Evolutionary conservation across 768 basidiomycete species (phyloP), one percentile per base, ranked within the genome.

Genomic region (Termitomyces sp.): DNA sequence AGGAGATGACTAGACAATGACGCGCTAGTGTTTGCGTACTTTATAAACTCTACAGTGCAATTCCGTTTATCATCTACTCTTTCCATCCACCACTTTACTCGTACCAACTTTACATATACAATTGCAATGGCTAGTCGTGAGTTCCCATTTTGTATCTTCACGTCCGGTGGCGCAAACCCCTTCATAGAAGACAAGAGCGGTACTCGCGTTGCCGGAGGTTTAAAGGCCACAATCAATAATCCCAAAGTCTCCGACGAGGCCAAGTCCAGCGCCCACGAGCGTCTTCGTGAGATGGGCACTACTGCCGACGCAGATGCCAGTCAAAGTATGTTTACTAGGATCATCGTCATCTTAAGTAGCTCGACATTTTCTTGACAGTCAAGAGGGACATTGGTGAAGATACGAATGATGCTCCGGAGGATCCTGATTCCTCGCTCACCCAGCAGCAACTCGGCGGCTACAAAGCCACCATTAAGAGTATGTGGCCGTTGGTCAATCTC

Each of bases 181-280:
- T n/a, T n/a, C n/a, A n/a, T 16, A 51, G 35, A 36, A 11, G 50
- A 51, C 18, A 32, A 30, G 18, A 47, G n/a, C 5, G 5, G 9
- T 18, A 52, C 51, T 13, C 36, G 36, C 45, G 66, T 69, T 35
- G 64, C 76, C 38, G 81, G 77, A 5, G 84, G 85, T 41, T 71
- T 82, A 59, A 85, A 84, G 65, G 83, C 85, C 10, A 72, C 84
- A 9, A 72, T 84, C 2, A 68, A 77, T 63, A 87, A 87, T 66
- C 83, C 82, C 11, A 74, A 79, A 52, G 80, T 84, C 45, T 83
- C 82, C 4, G 71, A 74, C 0, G 78, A 79, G 58, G 85, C 84
- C 0, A 84, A 83, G 65, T 68, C 72, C 45, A 72, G 74, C 18
- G 85, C 84, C 7, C 63, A 63, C 10, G 68, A 78, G 46, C 71